Evolutionary conservation across 192 early-diverging fungal species (phyloP).

Genomic region (Coemansia sp.): DNA sequence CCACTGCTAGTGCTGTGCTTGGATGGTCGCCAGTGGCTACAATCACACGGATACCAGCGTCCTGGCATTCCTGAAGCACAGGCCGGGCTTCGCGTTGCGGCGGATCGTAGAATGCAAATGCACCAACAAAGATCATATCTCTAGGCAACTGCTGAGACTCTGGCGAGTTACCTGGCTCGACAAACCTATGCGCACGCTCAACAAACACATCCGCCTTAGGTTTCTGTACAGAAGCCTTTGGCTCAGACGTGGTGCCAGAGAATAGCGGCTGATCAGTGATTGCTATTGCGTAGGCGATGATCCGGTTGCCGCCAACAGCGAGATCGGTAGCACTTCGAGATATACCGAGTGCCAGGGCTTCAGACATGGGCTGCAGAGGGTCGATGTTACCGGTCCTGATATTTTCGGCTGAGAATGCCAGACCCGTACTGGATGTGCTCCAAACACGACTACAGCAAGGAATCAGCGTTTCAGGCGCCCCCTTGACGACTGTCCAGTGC

Average conservation of each 20-base stretch:
- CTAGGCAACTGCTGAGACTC: slow-evolving; percentile 11
- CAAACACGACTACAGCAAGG: slow-evolving; percentile 36
- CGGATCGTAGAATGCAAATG: slow-evolving; percentile 51
- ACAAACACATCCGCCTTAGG: not conserved
- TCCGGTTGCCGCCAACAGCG: slow-evolving; percentile 38
- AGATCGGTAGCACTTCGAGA: slow-evolving; percentile 34
- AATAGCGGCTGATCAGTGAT: slow-evolving; percentile 40
- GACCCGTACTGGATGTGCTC: not conserved
- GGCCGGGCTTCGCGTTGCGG: slow-evolving; percentile 42
- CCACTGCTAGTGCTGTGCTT: slow-evolving; percentile 43
- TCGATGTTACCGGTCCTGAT: slow-evolving; percentile 18
- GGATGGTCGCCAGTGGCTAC: slow-evolving; percentile 51
- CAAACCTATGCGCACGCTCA: slow-evolving; percentile 7
- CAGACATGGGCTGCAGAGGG: slow-evolving; percentile 13
- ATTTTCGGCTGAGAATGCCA: not conserved
- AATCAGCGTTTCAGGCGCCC: slow-evolving; percentile 32
- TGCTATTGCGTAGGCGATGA: slow-evolving; percentile 44
- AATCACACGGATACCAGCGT: slow-evolving; percentile 49
- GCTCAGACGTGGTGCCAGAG: not conserved
- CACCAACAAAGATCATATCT: slow-evolving; percentile 45
- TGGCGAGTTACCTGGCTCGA: not conserved
- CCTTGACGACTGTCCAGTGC: slow-evolving; percentile 43
- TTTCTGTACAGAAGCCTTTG: not conserved
- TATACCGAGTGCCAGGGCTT: slow-evolving; percentile 22
- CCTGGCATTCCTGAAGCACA: slow-evolving; percentile 41